Conservation (phyloP, 75 land plant species). For the Cryptomeria japonica region DNA sequence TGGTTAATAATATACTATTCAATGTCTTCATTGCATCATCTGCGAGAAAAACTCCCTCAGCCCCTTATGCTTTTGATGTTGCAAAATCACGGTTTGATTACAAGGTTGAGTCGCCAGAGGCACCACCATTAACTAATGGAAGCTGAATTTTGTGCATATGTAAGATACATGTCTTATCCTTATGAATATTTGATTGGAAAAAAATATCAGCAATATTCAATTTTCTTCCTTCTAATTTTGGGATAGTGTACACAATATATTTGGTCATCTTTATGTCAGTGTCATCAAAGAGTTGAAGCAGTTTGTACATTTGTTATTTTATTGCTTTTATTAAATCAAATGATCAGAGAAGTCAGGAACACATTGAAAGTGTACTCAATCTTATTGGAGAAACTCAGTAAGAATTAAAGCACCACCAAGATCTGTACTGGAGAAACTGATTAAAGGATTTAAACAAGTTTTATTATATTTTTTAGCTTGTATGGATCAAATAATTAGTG, state of each 20-base stretch:
- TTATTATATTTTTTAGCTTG: background rate
- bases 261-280: background rate
- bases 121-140: background rate
- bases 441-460: background rate
- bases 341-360: background rate
- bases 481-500: background rate
- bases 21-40: slow-evolving; percentile 11
- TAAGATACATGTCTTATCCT: background rate
- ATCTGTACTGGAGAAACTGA: background rate
- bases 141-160: background rate
- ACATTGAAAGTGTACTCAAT: background rate
- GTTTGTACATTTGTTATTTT: background rate
- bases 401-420: background rate
- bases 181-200: background rate
- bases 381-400: background rate
- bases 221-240: background rate
- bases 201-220: background rate
- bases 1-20: slow-evolving; percentile 19
- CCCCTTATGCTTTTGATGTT: background rate
- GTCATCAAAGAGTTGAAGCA: background rate
- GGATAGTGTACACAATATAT: background rate
- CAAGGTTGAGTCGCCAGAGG: background rate
- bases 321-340: background rate
- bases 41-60: background rate
- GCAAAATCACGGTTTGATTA: background rate